Conservation (phyloP, 371 early-diverging fungal genomes). For the Circinella umbellata region DNA sequence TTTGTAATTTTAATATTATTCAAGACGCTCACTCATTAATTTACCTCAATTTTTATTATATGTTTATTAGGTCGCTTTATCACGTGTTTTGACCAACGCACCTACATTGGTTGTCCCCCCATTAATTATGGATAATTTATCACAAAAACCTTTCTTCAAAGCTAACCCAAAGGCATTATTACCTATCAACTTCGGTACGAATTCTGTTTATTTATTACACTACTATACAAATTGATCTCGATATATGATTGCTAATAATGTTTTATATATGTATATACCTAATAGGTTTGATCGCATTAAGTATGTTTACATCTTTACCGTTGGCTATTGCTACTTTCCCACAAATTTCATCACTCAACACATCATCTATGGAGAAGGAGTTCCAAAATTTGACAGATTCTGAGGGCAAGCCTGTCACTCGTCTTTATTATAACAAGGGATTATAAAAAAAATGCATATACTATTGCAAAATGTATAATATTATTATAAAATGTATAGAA, state of each 20-base stretch:
- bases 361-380: constrained; percentile 49
- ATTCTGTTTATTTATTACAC: background rate
- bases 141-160: constrained; percentile 59
- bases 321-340: constrained; percentile 84
- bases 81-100: constrained; percentile 75
- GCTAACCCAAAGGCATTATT: constrained; percentile 55
- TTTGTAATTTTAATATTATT: background rate
- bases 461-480: no score
- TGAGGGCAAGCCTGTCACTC: constrained; percentile 60
- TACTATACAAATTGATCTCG: no score
- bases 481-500: no score
- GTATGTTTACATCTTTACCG: constrained; percentile 78
- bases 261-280: background rate
- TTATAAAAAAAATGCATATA: constrained; percentile 36
- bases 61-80: constrained; percentile 64
- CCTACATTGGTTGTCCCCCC: constrained; percentile 80
- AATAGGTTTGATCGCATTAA: constrained; percentile 62
- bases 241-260: no score
- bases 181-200: constrained; percentile 68
- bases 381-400: constrained; percentile 56
- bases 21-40: no score
- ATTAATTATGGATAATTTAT: constrained; percentile 65
- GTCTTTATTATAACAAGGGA: constrained; percentile 76
- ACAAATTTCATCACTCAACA: constrained; percentile 60
- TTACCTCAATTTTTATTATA: background rate